A percentile compares a stretch with the other conserved stretches of the same genome.
These are phyloP conservation scores for Adenanthera pavonina DNA, from an alignment of 306 rosid species.

Conservation along the genomic window DNA sequence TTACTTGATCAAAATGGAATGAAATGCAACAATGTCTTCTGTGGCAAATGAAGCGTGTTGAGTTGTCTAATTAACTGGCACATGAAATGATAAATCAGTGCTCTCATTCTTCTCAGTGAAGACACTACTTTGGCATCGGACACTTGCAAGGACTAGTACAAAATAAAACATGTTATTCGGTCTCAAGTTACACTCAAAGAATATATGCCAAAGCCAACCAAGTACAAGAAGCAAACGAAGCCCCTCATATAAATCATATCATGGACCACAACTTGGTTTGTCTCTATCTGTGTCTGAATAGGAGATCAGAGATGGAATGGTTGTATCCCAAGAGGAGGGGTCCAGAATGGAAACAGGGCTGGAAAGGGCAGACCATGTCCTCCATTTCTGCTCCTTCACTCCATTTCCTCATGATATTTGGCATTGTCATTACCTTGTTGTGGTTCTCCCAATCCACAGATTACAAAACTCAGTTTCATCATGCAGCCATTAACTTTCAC, in stretches of 20 bases:
- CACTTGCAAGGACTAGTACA: conserved; percentile 49
- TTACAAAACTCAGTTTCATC: conserved; percentile 52
- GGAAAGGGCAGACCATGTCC: conserved; percentile 51
- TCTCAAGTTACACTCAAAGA: conserved; percentile 70
- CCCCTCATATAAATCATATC: conserved; percentile 30
- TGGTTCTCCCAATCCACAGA: conserved; percentile 63
- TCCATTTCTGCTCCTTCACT: conserved; percentile 64
- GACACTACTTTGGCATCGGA: conserved; percentile 40
- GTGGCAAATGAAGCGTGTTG: neutral
- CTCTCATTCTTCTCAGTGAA: conserved; percentile 40
- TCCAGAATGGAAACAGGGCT: conserved; percentile 60
- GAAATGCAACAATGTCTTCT: neutral
- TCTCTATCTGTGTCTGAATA: neutral
- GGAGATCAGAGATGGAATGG: conserved; percentile 62
- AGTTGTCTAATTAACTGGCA: neutral
- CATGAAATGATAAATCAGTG: neutral
- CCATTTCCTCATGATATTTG: conserved; percentile 66
- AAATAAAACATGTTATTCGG: conserved; percentile 5
- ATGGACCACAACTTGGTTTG: neutral
- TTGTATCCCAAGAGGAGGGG: conserved; percentile 62
- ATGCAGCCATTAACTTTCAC: conserved; percentile 52
- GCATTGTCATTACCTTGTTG: conserved; percentile 65
- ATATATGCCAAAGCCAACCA: conserved; percentile 68
- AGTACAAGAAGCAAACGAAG: conserved; percentile 43
- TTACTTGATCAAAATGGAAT: too few relatives aligned